A percentile compares a stretch with the other conserved stretches of the same genome.
Evolutionary conservation across 192 early-diverging fungal genomes (phyloP).

Genomic region (Coemansia sp.): DNA sequence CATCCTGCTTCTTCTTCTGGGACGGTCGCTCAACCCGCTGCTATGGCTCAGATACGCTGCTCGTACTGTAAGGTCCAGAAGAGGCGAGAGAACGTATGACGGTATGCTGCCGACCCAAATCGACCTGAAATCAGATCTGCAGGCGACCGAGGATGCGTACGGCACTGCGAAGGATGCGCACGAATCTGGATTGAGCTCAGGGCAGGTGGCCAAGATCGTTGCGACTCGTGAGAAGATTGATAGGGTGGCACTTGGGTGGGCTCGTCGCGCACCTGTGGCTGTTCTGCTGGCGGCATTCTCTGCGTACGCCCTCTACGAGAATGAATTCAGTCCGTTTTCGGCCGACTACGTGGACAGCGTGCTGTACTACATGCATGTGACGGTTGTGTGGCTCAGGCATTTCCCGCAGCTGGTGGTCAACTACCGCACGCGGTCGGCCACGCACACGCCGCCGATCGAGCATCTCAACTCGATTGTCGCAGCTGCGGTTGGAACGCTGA

Average conservation of each 20-base stretch:
- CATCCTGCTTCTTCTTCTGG: conserved; percentile 7
- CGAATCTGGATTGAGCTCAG: conserved; percentile 5
- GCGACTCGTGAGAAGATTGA: conserved; percentile 1
- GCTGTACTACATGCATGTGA: neutral
- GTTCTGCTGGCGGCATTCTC: neutral
- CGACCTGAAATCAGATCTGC: neutral
- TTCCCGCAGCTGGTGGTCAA: conserved; percentile 19
- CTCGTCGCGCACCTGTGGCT: neutral
- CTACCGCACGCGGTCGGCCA: conserved; percentile 9
- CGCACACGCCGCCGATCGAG: conserved; percentile 3
- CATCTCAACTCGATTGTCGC: neutral
- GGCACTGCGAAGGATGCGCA: neutral
- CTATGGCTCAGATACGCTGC: neutral
- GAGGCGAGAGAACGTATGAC: too few relatives aligned
- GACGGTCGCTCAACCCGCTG: neutral
- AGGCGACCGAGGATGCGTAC: neutral
- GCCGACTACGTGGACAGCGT: conserved; percentile 6
- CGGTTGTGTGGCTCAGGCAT: neutral
- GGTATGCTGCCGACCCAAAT: neutral
- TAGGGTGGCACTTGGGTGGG: neutral
- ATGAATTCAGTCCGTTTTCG: conserved; percentile 7
- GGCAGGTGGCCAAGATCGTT: neutral
- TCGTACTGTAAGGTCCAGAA: neutral
- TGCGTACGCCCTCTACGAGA: neutral
- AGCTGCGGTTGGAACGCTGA: neutral